Conservation (phyloP, 305 asterid species). For the Plantago coronopus region DNA sequence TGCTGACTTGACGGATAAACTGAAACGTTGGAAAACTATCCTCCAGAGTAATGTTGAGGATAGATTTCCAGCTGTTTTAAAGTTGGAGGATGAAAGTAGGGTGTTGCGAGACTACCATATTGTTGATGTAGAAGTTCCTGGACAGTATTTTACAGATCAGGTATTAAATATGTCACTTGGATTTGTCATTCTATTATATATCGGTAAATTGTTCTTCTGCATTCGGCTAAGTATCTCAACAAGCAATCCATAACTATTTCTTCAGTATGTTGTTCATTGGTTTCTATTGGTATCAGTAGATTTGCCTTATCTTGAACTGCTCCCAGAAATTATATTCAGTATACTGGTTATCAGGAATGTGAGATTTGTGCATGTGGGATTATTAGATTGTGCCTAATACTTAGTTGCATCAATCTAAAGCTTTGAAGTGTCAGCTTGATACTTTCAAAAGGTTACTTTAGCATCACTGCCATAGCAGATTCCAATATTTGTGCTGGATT, state of each 20-base stretch:
- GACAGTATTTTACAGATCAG: conserved; percentile 96
- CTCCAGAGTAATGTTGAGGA: conserved; percentile 97
- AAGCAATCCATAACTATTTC: background rate
- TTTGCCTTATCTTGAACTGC: too few species aligned
- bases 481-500: too few species aligned
- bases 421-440: too few species aligned
- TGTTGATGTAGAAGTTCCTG: conserved; percentile 99
- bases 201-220: background rate
- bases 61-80: conserved; percentile 93
- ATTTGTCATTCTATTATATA: conserved; percentile 6
- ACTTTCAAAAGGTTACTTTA: too few species aligned
- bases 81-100: conserved; percentile 98
- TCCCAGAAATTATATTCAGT: too few species aligned
- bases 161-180: conserved; percentile 32
- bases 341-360: too few species aligned
- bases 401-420: too few species aligned
- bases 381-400: too few species aligned
- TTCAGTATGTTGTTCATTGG: too few species aligned
- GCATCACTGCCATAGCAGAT: too few species aligned
- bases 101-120: conserved; percentile 94
- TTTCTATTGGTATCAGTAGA: too few species aligned
- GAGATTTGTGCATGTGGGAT: too few species aligned
- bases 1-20: conserved; percentile 84
- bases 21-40: conserved; percentile 98
- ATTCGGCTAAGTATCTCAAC: background rate